A percentile compares a stretch with the other conserved stretches of the same genome.
Conservation (phyloP, 139 green algal species). For the Pleodorina starrii region DNA sequence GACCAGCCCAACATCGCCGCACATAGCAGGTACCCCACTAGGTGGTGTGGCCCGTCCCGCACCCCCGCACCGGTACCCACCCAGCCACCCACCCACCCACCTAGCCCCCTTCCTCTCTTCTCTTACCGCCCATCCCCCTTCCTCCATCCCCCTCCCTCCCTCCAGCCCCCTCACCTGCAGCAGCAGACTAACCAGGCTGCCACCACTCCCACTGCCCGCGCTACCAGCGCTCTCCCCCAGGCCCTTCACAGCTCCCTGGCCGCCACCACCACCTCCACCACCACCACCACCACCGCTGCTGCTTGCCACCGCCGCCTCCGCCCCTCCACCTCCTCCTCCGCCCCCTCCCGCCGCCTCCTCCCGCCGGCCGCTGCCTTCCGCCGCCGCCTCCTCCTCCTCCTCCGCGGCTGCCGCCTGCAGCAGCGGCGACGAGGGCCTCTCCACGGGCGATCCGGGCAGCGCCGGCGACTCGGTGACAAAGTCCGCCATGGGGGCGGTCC, state of each 20-base stretch:
- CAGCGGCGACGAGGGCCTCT: slow-evolving; percentile 19
- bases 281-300: background rate
- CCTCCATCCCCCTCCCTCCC: background rate
- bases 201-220: background rate
- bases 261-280: background rate
- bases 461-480: slow-evolving; percentile 17
- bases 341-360: background rate
- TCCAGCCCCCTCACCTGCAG: slow-evolving; percentile 1
- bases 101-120: no score
- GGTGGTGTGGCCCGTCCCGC: no score
- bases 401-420: background rate
- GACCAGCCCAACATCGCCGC: no score
- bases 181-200: slow-evolving; percentile 31
- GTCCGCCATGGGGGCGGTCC: slow-evolving; percentile 1
- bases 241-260: background rate
- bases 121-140: no score
- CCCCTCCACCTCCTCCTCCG: background rate
- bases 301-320: background rate
- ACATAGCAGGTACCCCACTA: no score
- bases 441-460: slow-evolving; percentile 11
- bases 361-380: background rate
- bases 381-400: background rate
- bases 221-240: background rate
- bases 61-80: no score
- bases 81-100: background rate